A percentile compares a stretch with the other conserved stretches of the same genome.
Conservation (phyloP, 2,329 filamentous ascomycete species). For the Aureobasidium mangrovei region DNA sequence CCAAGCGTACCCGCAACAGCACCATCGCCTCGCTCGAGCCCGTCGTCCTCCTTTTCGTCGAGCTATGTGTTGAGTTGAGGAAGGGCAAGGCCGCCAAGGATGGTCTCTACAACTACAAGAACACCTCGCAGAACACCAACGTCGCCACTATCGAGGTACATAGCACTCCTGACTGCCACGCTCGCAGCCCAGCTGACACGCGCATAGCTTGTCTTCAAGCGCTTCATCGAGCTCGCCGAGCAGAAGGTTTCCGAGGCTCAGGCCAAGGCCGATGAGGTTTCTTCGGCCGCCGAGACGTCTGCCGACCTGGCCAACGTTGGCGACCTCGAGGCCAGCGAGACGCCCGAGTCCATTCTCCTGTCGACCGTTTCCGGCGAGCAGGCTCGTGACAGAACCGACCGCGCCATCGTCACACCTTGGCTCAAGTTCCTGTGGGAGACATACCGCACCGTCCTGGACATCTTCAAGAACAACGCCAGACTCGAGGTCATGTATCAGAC, state of each 20-base stretch:
- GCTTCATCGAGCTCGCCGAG: constrained; percentile 95
- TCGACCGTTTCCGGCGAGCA: constrained; percentile 98
- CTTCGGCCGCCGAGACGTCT: constrained; percentile 73
- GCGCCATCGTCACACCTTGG: constrained; percentile 97
- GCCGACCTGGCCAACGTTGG: constrained; percentile 69
- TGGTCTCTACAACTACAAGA: constrained; percentile 99
- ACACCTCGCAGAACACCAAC: constrained; percentile 98
- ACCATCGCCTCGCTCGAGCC: constrained; percentile 94
- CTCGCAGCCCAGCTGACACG: constrained; percentile 1
- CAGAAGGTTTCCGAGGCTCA: constrained; percentile 94
- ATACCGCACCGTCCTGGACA: constrained; percentile 95
- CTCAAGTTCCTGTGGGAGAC: constrained; percentile 99
- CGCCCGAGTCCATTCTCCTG: constrained; percentile 93
- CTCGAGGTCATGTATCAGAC: constrained; percentile 97
- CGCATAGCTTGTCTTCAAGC: constrained; percentile 75
- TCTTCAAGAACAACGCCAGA: constrained; percentile 96
- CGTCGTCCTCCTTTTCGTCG: constrained; percentile 95
- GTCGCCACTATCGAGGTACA: constrained; percentile 90
- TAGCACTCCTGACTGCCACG: background rate
- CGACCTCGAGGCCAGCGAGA: constrained; percentile 94
- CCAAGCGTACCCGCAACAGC: constrained; percentile 93
- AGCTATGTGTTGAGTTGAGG: constrained; percentile 91
- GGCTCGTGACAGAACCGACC: constrained; percentile 92
- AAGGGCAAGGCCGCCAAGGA: constrained; percentile 99
- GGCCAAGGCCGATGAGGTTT: constrained; percentile 89